Percentiles rank a stretch among this genome's conserved stretches.
Conservation (phyloP, 2,329 filamentous ascomycete species). For the Aspergillus vadensis region DNA sequence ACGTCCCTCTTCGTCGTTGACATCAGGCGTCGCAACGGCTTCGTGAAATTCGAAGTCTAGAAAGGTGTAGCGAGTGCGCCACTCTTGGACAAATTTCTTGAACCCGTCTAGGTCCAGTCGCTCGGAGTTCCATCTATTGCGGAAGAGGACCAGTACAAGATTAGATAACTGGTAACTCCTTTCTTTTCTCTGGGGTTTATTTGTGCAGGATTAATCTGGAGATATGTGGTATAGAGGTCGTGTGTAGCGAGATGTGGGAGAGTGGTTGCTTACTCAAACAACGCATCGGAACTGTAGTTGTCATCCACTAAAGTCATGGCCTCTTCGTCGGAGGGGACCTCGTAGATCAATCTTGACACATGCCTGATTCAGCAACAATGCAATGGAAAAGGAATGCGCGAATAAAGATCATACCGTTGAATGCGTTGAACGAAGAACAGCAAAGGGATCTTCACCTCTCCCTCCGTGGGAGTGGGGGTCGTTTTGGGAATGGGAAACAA, state of each 20-base stretch:
- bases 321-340: neutral
- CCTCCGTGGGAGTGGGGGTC: neutral
- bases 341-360: neutral
- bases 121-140: neutral
- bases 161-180: neutral
- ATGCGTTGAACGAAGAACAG: conserved; percentile 1
- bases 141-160: neutral
- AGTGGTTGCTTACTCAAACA: neutral
- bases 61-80: neutral
- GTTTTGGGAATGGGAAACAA: neutral
- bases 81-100: neutral
- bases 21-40: neutral
- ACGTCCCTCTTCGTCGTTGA: neutral
- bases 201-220: neutral
- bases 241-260: neutral
- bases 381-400: neutral
- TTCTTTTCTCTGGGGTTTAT: neutral
- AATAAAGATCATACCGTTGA: neutral
- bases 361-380: neutral
- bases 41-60: neutral
- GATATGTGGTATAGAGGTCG: neutral
- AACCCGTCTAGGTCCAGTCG: neutral
- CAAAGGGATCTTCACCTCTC: neutral
- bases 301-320: neutral
- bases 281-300: neutral